Evolutionary conservation across 345 rosid genomes (phyloP).

Genomic region (Salix viminalis): DNA sequence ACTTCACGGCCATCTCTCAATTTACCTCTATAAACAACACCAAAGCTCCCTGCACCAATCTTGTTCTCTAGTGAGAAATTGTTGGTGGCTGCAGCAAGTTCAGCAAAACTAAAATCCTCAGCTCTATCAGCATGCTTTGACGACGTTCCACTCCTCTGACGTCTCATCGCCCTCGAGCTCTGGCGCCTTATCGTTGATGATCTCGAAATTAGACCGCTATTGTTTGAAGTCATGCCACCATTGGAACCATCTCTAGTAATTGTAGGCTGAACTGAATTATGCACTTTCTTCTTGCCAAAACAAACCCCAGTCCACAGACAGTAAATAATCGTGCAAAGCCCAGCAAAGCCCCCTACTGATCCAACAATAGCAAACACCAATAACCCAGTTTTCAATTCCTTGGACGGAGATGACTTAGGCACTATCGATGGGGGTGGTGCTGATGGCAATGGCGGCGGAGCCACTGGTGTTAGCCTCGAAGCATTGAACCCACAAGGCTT

Average conservation of each 20-base stretch:
- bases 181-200: slow-evolving; percentile 72
- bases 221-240: slow-evolving; percentile 44
- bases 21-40: slow-evolving; percentile 75
- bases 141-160: slow-evolving; percentile 94
- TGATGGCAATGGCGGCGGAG: slow-evolving; percentile 13
- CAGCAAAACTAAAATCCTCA: slow-evolving; percentile 62
- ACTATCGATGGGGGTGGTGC: neutral
- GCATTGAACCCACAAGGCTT: slow-evolving; percentile 22
- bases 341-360: slow-evolving; percentile 57
- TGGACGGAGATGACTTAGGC: slow-evolving; percentile 28
- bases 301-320: slow-evolving; percentile 77
- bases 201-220: slow-evolving; percentile 45
- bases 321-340: slow-evolving; percentile 55
- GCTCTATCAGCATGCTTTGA: slow-evolving; percentile 76
- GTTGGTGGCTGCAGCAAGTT: slow-evolving; percentile 74
- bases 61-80: slow-evolving; percentile 70
- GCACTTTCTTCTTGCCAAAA: slow-evolving; percentile 75
- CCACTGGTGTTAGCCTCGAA: neutral
- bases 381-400: slow-evolving; percentile 47
- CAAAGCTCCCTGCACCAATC: slow-evolving; percentile 88
- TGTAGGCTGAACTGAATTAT: slow-evolving; percentile 91
- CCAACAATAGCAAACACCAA: slow-evolving; percentile 74
- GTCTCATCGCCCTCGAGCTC: slow-evolving; percentile 66
- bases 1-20: slow-evolving; percentile 72
- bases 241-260: slow-evolving; percentile 62